Base-by-base conservation (phyloP, 306 rosid genomes). In the Prunus mongolica region DNA sequence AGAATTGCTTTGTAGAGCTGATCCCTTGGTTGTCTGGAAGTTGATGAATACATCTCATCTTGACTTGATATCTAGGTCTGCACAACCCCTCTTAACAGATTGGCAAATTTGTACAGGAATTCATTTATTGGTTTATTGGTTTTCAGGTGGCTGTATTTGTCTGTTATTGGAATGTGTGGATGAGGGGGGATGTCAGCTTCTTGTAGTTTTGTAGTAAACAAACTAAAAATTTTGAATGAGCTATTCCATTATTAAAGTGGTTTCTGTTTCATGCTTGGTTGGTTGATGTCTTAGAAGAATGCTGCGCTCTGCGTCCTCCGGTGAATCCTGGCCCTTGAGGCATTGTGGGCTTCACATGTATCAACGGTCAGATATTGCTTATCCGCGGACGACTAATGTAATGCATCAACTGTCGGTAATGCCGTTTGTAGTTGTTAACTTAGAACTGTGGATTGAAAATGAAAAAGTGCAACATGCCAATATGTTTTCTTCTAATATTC, bases 101-200 rank as follows among this genome's bases (percentile, higher is more conserved):
- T 14, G 61, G 68, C 12, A 44, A 73, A 51, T 66, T 66, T 89
- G 93, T 91, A 91, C 82, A 88, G 89, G 84, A 86, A 87, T 87
- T 90, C 89, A 76, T 91, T 91, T 77, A 85, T 89, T 90, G 82
- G 79, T 89, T 83, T 80, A 85, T 89, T 82, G 83, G 47, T 65
- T 74, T 57, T 41, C 65, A 73, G 88, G 81, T 86, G 81, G 79
- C 54, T 57, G 64, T 65, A 51, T 84, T 58, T 85, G 81, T 72
- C 85, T 83, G 84, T 73, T 68, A 47, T 79, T 80, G 71, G 81
- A 70, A 81, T 76, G 81, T 81, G 41, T 78, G 79, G 84, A 74
- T 75, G 28, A 6, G 78, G 82, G 56, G 56, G 84, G 83, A 80
- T 75, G 50, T 80, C 56, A 75, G 67, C 51, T 67, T 56, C 72